Conservation (phyloP, 176 grass and related monocot species). For the Coix lacrymajobi region DNA sequence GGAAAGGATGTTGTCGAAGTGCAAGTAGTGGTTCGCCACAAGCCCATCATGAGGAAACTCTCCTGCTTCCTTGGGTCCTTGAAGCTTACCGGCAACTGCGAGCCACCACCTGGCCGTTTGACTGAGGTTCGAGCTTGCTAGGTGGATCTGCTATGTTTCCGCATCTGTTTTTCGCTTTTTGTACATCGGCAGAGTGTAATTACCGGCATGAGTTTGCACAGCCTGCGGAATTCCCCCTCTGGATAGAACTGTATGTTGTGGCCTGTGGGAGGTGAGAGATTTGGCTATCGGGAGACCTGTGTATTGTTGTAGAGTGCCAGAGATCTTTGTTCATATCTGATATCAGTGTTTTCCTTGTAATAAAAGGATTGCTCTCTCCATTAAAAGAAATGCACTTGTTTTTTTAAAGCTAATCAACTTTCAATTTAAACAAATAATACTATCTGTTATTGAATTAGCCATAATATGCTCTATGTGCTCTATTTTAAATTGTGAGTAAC, state of each 20-base stretch:
- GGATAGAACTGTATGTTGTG: slow-evolving; percentile 3
- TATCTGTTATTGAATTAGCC: neutral
- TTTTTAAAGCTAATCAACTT: neutral
- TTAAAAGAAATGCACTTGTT: neutral
- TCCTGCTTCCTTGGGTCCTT: slow-evolving; percentile 63
- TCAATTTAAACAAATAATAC: neutral
- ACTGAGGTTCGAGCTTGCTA: slow-evolving; percentile 51
- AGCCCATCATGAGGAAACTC: slow-evolving; percentile 56
- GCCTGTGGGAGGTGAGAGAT: neutral
- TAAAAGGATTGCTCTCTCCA: neutral
- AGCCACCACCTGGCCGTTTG: slow-evolving; percentile 31
- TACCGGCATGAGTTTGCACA: slow-evolving; percentile 19
- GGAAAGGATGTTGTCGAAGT: neutral
- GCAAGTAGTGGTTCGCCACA: slow-evolving; percentile 26
- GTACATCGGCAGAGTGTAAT: slow-evolving; percentile 18
- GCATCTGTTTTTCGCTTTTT: neutral
- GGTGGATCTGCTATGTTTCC: neutral
- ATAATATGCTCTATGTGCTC: neutral
- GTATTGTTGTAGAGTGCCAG: neutral
- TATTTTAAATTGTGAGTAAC: neutral
- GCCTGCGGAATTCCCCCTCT: neutral
- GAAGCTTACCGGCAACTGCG: slow-evolving; percentile 39
- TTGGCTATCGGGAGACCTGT: neutral
- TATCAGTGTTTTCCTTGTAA: neutral
- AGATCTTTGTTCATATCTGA: neutral